Evolutionary conservation across 1,139 yeast species (phyloP).

Genomic region (Yamadazyma spencermartinsiae): DNA sequence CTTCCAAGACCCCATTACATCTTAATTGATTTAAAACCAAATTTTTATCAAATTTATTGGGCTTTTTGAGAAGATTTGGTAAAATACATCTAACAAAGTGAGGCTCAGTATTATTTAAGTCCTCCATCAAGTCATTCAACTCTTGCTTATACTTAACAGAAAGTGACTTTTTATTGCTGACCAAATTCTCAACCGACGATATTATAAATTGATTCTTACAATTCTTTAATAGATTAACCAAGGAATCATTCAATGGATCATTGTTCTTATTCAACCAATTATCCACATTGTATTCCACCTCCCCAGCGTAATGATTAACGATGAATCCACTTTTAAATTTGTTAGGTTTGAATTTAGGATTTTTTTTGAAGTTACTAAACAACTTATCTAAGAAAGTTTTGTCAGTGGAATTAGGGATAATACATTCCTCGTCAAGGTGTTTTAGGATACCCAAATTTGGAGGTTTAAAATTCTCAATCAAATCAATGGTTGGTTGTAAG

Average conservation of each 20-base stretch:
- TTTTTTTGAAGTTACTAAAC: slow-evolving; percentile 61
- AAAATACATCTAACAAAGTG: slow-evolving; percentile 96
- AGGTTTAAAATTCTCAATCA: slow-evolving; percentile 66
- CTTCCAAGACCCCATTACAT: slow-evolving; percentile 97
- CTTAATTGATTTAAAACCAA: slow-evolving; percentile 86
- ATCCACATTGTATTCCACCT: slow-evolving; percentile 86
- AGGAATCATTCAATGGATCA: slow-evolving; percentile 85
- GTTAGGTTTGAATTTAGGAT: slow-evolving; percentile 67
- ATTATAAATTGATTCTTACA: slow-evolving; percentile 57
- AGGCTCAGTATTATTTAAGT: slow-evolving; percentile 81
- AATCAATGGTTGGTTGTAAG: slow-evolving; percentile 89
- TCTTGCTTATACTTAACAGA: slow-evolving; percentile 88
- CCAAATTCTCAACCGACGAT: slow-evolving; percentile 31
- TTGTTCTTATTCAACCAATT: slow-evolving; percentile 95
- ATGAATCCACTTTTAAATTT: slow-evolving; percentile 71
- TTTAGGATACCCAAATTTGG: slow-evolving; percentile 85
- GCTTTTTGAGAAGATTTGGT: slow-evolving; percentile 77
- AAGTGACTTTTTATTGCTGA: slow-evolving; percentile 57
- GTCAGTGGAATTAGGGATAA: slow-evolving; percentile 89
- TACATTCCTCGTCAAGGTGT: slow-evolving; percentile 90
- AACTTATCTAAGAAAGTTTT: slow-evolving; percentile 80
- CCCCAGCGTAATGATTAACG: slow-evolving; percentile 91
- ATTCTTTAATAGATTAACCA: slow-evolving; percentile 54
- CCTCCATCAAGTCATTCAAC: slow-evolving; percentile 67
- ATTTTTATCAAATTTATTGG: slow-evolving; percentile 70